Conservation (phyloP, 768 basidiomycete genomes). For the Amyloporia xantha region DNA sequence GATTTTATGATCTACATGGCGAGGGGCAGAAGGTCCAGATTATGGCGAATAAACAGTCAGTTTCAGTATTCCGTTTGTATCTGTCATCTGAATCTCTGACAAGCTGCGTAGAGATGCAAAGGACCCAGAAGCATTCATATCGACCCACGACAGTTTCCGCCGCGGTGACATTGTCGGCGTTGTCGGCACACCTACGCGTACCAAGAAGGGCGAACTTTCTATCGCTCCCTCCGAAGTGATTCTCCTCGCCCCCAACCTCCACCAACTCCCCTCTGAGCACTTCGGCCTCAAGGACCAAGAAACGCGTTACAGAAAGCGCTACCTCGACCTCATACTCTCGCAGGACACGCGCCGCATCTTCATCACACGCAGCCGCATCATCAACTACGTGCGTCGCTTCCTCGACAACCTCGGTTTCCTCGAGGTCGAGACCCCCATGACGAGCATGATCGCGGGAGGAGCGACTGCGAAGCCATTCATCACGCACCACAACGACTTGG, state of each 20-base stretch:
- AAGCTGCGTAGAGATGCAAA: constrained; percentile 46
- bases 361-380: constrained; percentile 79
- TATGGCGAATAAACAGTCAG: constrained; percentile 78
- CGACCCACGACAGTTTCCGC: constrained; percentile 79
- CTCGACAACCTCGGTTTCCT: constrained; percentile 90
- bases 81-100: not conserved
- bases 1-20: constrained; percentile 90
- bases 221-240: constrained; percentile 75
- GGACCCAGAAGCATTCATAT: constrained; percentile 57
- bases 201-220: constrained; percentile 93
- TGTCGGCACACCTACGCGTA: constrained; percentile 80
- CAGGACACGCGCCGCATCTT: constrained; percentile 86
- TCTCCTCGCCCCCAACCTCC: constrained; percentile 92
- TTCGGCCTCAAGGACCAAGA: constrained; percentile 97
- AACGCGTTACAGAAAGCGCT: constrained; percentile 96
- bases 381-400: constrained; percentile 91
- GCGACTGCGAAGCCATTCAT: constrained; percentile 98
- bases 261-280: constrained; percentile 88
- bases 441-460: constrained; percentile 91
- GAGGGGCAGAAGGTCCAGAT: constrained; percentile 94
- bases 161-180: constrained; percentile 97
- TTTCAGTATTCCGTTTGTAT: not conserved
- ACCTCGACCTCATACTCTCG: constrained; percentile 96
- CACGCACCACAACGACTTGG: constrained; percentile 97
- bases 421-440: constrained; percentile 99